Conservation (phyloP, 768 basidiomycete genomes). For the Tricholoma bakamatsutake region DNA sequence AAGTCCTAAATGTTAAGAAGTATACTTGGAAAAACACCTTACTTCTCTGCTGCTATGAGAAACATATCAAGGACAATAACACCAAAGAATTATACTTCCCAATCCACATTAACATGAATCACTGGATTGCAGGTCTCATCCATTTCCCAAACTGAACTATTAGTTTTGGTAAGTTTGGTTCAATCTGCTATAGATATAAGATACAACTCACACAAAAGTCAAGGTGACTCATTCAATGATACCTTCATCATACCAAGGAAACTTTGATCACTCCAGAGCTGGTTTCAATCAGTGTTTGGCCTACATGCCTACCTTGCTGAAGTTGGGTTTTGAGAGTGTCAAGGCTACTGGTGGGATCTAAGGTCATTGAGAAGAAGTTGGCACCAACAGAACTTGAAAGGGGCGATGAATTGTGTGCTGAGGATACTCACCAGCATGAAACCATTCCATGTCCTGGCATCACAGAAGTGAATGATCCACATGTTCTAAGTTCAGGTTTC, state of each 20-base stretch:
- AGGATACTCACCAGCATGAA: not conserved
- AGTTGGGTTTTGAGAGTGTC: not conserved
- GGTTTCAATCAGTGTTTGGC: slow-evolving; percentile 1
- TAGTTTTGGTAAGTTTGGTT: slow-evolving; percentile 5
- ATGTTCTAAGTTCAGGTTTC: not conserved
- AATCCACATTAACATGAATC: slow-evolving; percentile 13
- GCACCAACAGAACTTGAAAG: not conserved
- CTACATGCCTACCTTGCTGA: not conserved
- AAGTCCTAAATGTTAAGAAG: not conserved
- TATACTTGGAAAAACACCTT: not conserved
- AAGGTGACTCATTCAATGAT: not conserved
- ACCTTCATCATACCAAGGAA: not conserved
- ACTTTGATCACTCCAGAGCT: slow-evolving; percentile 5
- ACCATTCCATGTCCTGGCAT: not conserved
- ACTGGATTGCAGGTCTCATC: slow-evolving; percentile 15
- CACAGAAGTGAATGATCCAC: not conserved
- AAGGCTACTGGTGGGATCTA: not conserved
- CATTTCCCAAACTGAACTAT: slow-evolving; percentile 11
- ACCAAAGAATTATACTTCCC: slow-evolving; percentile 10
- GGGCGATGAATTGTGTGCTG: no score
- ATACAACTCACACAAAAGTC: not conserved
- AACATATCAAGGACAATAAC: slow-evolving; percentile 1
- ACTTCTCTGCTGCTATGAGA: not conserved
- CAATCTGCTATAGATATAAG: no score
- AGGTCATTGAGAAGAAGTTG: not conserved